phyloP scores from a whole-genome alignment of 1,139 yeast genomes.

The Groenewaldozyma auringiensis region DNA sequence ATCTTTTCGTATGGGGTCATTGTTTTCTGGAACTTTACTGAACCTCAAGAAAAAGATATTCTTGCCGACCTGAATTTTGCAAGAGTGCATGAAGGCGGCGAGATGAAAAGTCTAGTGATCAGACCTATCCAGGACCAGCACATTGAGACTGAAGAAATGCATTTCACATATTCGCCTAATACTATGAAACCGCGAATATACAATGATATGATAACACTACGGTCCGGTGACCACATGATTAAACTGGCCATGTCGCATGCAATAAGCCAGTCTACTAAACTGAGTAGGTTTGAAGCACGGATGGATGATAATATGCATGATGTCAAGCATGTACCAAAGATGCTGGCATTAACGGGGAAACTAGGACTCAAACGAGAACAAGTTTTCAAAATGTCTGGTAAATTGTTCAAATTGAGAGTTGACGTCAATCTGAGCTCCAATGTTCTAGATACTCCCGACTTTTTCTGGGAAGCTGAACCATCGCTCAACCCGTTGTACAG shows the following conservation, averaged over 20 bases:
- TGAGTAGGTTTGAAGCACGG: slow-evolving; percentile 83
- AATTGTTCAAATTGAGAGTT: slow-evolving; percentile 77
- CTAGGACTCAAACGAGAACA: slow-evolving; percentile 74
- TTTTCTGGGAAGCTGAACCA: slow-evolving; percentile 95
- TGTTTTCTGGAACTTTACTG: slow-evolving; percentile 95
- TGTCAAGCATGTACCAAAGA: slow-evolving; percentile 80
- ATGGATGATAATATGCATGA: slow-evolving; percentile 79
- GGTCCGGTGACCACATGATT: slow-evolving; percentile 87
- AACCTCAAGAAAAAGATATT: slow-evolving; percentile 83
- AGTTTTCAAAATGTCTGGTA: slow-evolving; percentile 78
- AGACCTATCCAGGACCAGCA: slow-evolving; percentile 83
- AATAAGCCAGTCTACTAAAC: slow-evolving; percentile 89
- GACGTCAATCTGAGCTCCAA: slow-evolving; percentile 90
- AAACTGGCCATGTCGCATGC: slow-evolving; percentile 55
- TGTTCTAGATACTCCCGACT: slow-evolving; percentile 89
- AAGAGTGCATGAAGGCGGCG: slow-evolving; percentile 20
- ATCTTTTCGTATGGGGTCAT: slow-evolving; percentile 88
- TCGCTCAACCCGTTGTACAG: slow-evolving; percentile 84
- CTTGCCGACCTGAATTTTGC: slow-evolving; percentile 89
- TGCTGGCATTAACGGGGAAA: slow-evolving; percentile 82
- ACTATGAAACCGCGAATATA: slow-evolving; percentile 82
- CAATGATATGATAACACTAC: slow-evolving; percentile 86
- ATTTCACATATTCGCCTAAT: slow-evolving; percentile 78
- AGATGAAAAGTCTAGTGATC: slow-evolving; percentile 39
- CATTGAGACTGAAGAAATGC: slow-evolving; percentile 91